These are phyloP conservation scores for Lactarius pseudohatsudake DNA, from an alignment of 768 basidiomycete species.

Conservation along the genomic window DNA sequence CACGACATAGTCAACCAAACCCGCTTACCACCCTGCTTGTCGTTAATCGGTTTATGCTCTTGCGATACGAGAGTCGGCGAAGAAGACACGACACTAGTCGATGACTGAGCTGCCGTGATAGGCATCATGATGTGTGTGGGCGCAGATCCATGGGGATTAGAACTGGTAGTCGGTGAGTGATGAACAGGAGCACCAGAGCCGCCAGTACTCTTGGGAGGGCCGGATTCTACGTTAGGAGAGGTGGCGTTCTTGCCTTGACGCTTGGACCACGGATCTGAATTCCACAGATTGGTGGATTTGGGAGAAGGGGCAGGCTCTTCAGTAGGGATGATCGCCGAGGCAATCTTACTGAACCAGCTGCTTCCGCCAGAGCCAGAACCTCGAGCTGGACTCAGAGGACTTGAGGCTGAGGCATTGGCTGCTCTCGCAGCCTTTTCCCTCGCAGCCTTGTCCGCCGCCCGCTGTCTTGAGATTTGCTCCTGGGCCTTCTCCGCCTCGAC, in stretches of 20 bases:
- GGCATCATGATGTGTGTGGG: neutral
- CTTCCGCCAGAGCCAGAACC: neutral
- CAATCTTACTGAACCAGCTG: conserved; percentile 3
- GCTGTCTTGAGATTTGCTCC: neutral
- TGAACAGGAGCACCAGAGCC: neutral
- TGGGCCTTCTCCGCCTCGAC: neutral
- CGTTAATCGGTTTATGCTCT: neutral
- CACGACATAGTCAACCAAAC: neutral
- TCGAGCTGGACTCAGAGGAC: conserved; percentile 16
- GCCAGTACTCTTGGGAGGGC: neutral
- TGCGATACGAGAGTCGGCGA: conserved; percentile 10
- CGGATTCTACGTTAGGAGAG: neutral
- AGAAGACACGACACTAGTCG: conserved; percentile 6
- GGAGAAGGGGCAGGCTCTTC: conserved; percentile 5
- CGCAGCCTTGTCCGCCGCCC: conserved; percentile 11
- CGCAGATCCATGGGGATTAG: neutral
- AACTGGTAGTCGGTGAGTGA: neutral
- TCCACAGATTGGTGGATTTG: neutral
- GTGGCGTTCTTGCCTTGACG: neutral
- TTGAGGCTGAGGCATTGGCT: neutral
- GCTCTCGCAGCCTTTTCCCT: conserved; percentile 9
- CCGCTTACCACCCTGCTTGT: conserved; percentile 11
- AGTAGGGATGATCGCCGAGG: neutral
- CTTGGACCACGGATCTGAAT: neutral
- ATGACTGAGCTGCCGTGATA: neutral